Evolutionary conservation across 805 yeast species (phyloP).

Genomic region (Kluyveromyces wickerhamii): DNA sequence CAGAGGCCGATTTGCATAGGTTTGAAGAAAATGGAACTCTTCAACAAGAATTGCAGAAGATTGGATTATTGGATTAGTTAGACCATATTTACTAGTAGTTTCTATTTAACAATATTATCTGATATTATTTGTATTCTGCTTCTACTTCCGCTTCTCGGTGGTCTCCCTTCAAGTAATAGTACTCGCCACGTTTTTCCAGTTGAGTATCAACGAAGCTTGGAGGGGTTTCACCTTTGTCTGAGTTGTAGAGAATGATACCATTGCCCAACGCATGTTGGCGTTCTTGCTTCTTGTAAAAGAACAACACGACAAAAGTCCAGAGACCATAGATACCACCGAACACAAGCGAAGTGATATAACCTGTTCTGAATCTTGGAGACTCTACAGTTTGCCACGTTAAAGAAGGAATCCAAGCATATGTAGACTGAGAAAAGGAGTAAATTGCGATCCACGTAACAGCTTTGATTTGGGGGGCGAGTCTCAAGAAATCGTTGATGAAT

Average conservation of each 20-base stretch:
- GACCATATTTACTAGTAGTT: not conserved
- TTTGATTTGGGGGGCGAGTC: conserved; percentile 48
- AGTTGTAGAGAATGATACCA: conserved; percentile 42
- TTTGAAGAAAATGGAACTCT: conserved; percentile 22
- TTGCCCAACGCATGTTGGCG: conserved; percentile 37
- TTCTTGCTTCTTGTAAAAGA: conserved; percentile 47
- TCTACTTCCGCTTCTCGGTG: too few species aligned
- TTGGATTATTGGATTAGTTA: conserved; percentile 17
- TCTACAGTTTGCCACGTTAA: conserved; percentile 49
- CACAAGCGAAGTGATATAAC: conserved; percentile 44
- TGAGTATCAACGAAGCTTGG: conserved; percentile 25
- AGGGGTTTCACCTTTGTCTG: conserved; percentile 24
- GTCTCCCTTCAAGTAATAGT: conserved; percentile 16
- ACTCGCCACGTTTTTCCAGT: conserved; percentile 24
- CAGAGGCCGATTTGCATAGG: conserved; percentile 26
- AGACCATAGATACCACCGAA: conserved; percentile 38
- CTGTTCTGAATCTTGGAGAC: conserved; percentile 48
- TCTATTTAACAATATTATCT: not conserved
- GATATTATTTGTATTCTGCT: too few species aligned
- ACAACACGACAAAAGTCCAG: conserved; percentile 46
- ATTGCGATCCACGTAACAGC: conserved; percentile 50
- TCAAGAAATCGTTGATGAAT: conserved; percentile 48
- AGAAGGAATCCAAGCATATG: conserved; percentile 52
- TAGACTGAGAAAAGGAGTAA: conserved; percentile 50
- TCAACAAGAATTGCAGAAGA: conserved; percentile 20